Base-by-base conservation (phyloP, 768 basidiomycete species). In the Termitomyces sp. region DNA sequence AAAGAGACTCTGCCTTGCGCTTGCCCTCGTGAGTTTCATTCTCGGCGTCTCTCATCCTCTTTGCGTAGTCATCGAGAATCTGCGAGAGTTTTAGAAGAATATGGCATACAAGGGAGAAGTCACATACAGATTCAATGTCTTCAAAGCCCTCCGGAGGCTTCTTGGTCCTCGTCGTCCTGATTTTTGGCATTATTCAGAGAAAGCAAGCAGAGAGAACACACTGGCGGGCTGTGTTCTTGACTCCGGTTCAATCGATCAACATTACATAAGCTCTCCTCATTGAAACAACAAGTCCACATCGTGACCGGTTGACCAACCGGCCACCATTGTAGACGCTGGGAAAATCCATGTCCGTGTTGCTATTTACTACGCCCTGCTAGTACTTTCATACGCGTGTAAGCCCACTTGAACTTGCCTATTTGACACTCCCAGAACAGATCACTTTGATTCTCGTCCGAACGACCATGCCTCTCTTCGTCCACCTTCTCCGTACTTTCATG, bases 11-110 rank as follows among this genome's bases (percentile, higher is more conserved):
- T 25, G 88, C 84, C 73, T 90, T 94, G 70, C 95, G 92, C 72
- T 99, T 98, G 61, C 97, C 97, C 71, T 99, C 97, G 70, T 99
- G 97, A 2, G 89, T 87, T 75, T 99, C 97, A 68, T 95, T 97
- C 80, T 99, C 97, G 1, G 92, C 97, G 73, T 99, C 97, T 54
- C 97, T 81, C 97, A 99, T 99, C 78, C 97, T 98, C 78, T 94
- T 92, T 43, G 92, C 91, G 71, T 98, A 99, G 74, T 98, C 97
- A 63, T 98, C 97, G 63, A 98, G 88, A 64, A 98, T 88, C 90
- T 96, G 31, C 58, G 60, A 60, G 25, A 23, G 56, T 52, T 40
- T 34, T 49, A 57, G 58, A 59, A 17, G 40, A 34, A 5, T 23
- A 21, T 29, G 14, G 9, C 16, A 12, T 21, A 19, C n/a, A 38